Percentiles rank a stretch among this genome's conserved stretches.
Conservation (phyloP, 2,329 filamentous ascomycete genomes). For the Tolypocladium amazonense region DNA sequence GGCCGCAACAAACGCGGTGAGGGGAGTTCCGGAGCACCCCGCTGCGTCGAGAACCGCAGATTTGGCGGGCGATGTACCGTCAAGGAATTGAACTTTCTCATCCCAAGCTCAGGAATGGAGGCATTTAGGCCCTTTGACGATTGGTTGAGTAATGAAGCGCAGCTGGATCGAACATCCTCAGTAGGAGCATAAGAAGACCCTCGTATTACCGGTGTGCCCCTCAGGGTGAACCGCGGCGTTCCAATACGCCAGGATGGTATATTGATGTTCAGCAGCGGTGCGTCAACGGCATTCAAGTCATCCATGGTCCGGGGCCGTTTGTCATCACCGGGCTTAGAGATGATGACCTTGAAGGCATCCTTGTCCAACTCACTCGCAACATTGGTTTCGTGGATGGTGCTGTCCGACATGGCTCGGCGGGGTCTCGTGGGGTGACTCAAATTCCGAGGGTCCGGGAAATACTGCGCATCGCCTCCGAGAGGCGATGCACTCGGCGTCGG, state of each 20-base stretch:
- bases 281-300: slow-evolving; percentile 31
- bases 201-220: slow-evolving; percentile 66
- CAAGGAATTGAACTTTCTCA: slow-evolving; percentile 26
- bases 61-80: slow-evolving; percentile 24
- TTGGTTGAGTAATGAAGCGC: slow-evolving; percentile 35
- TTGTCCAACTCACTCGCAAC: slow-evolving; percentile 43
- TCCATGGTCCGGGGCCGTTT: slow-evolving; percentile 52
- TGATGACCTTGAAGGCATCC: slow-evolving; percentile 69
- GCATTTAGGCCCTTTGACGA: slow-evolving; percentile 18
- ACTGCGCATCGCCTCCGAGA: slow-evolving; percentile 20
- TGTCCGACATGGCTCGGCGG: slow-evolving; percentile 64
- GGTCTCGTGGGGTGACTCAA: slow-evolving; percentile 24
- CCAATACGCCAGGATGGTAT: slow-evolving; percentile 82
- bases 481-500: slow-evolving; percentile 28
- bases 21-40: slow-evolving; percentile 14
- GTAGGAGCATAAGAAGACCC: slow-evolving; percentile 72
- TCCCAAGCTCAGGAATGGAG: slow-evolving; percentile 14
- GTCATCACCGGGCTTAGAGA: slow-evolving; percentile 57
- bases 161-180: slow-evolving; percentile 58
- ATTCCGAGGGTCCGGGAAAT: slow-evolving; percentile 17
- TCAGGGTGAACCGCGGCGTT: slow-evolving; percentile 66
- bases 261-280: slow-evolving; percentile 56
- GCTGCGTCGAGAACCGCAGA: slow-evolving; percentile 10
- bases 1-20: slow-evolving; percentile 29
- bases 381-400: slow-evolving; percentile 58